Evolutionary conservation across 345 rosid species (phyloP).

Genomic region (Cardiospermum halicacabum): DNA sequence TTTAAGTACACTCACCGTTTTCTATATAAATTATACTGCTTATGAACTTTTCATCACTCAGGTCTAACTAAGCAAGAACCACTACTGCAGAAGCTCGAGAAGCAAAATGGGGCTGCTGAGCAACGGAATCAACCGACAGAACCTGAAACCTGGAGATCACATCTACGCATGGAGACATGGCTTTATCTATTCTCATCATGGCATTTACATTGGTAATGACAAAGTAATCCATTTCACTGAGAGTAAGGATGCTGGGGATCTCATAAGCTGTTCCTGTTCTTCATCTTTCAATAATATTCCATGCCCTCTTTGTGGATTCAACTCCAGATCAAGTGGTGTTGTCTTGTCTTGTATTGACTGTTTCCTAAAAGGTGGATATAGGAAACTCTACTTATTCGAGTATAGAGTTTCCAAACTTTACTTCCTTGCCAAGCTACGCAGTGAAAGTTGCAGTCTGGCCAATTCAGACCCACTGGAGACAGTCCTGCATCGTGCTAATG

Average conservation of each 20-base stretch:
- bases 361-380: slow-evolving; percentile 59
- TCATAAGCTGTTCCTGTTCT: slow-evolving; percentile 42
- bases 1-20: no score
- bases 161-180: background rate
- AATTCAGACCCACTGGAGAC: slow-evolving; percentile 48
- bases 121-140: background rate
- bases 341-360: slow-evolving; percentile 67
- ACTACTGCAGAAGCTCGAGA: background rate
- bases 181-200: slow-evolving; percentile 16
- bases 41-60: background rate
- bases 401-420: slow-evolving; percentile 39
- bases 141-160: background rate
- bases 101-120: background rate
- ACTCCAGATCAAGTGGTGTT: slow-evolving; percentile 43
- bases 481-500: slow-evolving; percentile 50
- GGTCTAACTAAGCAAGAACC: background rate
- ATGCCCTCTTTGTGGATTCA: slow-evolving; percentile 45
- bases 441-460: slow-evolving; percentile 77
- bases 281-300: slow-evolving; percentile 24
- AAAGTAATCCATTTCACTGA: slow-evolving; percentile 73
- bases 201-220: slow-evolving; percentile 61
- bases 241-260: slow-evolving; percentile 45
- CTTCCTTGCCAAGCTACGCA: slow-evolving; percentile 56
- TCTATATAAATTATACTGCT: no score
- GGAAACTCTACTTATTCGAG: slow-evolving; percentile 47